Evolutionary conservation across 805 yeast species (phyloP).

Genomic region (Yarrowia sp.): DNA sequence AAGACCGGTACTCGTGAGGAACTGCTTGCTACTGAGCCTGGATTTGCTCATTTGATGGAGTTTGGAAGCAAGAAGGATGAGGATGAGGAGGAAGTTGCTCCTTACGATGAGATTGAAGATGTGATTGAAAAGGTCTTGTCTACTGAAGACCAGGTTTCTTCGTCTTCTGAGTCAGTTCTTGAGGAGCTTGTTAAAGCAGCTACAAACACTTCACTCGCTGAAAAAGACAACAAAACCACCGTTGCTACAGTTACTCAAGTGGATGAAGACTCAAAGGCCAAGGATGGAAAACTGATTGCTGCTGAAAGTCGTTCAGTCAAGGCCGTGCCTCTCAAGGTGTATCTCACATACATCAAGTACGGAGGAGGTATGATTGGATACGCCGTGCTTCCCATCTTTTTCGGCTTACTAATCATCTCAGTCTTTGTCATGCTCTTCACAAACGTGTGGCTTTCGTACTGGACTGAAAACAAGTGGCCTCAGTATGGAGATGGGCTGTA

Average conservation of each 20-base stretch:
- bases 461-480: conserved; percentile 55
- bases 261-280: conserved; percentile 27
- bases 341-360: conserved; percentile 50
- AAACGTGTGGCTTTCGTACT: conserved; percentile 72
- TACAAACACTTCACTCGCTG: neutral
- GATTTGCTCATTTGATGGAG: conserved; percentile 51
- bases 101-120: conserved; percentile 26
- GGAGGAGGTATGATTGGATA: conserved; percentile 52
- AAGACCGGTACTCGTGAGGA: conserved; percentile 62
- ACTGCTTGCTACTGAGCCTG: conserved; percentile 45
- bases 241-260: neutral
- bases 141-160: neutral
- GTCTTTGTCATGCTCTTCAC: conserved; percentile 58
- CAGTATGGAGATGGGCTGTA: conserved; percentile 48
- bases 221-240: neutral
- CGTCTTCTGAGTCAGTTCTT: conserved; percentile 19
- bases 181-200: neutral
- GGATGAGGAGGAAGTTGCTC: conserved; percentile 29
- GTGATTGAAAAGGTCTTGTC: neutral
- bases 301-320: conserved; percentile 30
- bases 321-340: conserved; percentile 43
- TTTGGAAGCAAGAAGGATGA: conserved; percentile 41
- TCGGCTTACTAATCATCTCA: conserved; percentile 39
- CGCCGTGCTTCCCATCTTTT: conserved; percentile 38
- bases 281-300: conserved; percentile 29